Evolutionary conservation across 768 basidiomycete species (phyloP), one percentile per base, ranked within the genome.

Genomic region (Fistulinella prunicolor): DNA sequence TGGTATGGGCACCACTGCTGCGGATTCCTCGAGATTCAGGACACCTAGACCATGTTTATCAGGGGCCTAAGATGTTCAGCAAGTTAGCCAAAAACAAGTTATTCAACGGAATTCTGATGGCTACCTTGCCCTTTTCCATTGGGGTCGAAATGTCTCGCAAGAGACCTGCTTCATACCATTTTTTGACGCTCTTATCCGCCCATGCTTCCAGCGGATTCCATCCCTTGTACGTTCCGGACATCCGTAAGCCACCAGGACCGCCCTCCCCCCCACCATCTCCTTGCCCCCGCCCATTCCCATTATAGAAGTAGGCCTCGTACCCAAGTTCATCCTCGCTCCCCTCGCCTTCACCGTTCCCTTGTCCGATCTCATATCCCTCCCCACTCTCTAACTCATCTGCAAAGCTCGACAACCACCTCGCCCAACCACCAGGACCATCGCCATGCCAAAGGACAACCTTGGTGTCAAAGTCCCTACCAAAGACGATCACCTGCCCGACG

Each of bases 401-500:
- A 59, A 98, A 97, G 46, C 74, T 76, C 5, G 92, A 84, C 43
- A 98, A 70, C 92, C 94, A 99, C 60, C 84, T 83, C 29, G 91
- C 96, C 95, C 96, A 99, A 4, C 95, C 96, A 9, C 79, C 83
- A 14, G 80, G 77, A 8, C 94, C 93, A 48, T 97, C 93, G 8
- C 96, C 96, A 43, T 80, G 76, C 84, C 87, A 97, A 38, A 98
- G 74, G 35, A 98, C 94, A 30, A 96, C 90, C 64, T 99, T 99
- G 10, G 92, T 88, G 68, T 99, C 96, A 67, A 98, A 97, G 63
- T 98, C 96, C 42, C 96, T 81, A n/a, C 96, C 96, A 65, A 98
- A 99, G 41, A 97, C 85, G 49, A 99, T 96, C 39, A 97, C 95
- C 64, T 99, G 96, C 6, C 96, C 96, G 46, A 77, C 74, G 9